Base-by-base conservation (phyloP, 2,329 filamentous ascomycete species). In the Parafenestella ontariensis region DNA sequence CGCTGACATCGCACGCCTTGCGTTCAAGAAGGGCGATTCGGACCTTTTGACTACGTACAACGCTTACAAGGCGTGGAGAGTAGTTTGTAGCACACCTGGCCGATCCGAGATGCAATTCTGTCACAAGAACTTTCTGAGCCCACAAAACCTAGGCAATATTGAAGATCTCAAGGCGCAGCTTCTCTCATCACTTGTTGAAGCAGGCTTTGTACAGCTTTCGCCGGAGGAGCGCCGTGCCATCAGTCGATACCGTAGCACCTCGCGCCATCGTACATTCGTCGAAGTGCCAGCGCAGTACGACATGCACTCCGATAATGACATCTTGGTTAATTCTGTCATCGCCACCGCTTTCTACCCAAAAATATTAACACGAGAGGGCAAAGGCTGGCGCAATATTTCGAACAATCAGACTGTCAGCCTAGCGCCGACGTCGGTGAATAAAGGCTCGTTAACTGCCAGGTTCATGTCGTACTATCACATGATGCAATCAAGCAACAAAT, bases 391-490 rank as follows among this genome's bases (percentile, higher is more conserved):
- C 50, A 98, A 97, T 64, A 87, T 97, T 55, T 87, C 90, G 47
- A 98, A 96, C 78, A 97, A 96, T 72, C 94, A 98, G 75, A 85
- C 86, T 40, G 92, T 99, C 64, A 92, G 87, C 52, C 80, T 99
- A 18, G 92, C 96, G 64, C 90, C 92, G 0, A 90, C 89, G 0
- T 96, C 92, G 1, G 91, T 99, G 62, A 98, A 98, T 75, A 92
- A 92, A 70, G 84, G 62, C 18, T 64, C 64, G 1, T 88, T 59
- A 13, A 65, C 62, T 5, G 79, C 92, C 34, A 89, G 87, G 69
- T 98, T 91, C 87, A 79, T 99, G 40, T 95, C 91, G 0, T 99
- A 96, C 75, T 98, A 98, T 78, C 90, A 96, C 73, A 96, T 98
- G 61, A 96, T 98, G 91, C 93, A 97, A 75, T 89, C 90, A 2